A percentile compares a stretch with the other conserved stretches of the same genome.
Evolutionary conservation across 192 early-diverging fungal genomes (phyloP).

Genomic region (Umbelopsis ramanniana): DNA sequence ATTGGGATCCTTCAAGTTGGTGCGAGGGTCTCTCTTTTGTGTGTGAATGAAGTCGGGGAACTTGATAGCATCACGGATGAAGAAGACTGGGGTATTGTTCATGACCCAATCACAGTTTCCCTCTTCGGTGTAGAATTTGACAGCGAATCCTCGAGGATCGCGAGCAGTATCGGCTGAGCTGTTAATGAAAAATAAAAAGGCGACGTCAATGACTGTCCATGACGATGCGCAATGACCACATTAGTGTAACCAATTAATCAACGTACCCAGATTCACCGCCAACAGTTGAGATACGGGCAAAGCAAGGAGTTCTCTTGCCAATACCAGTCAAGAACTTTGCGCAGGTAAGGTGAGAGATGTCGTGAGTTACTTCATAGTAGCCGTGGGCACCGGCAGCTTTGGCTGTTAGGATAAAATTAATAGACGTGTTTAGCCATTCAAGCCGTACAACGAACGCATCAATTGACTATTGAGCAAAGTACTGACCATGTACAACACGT

Average conservation of each 20-base stretch:
- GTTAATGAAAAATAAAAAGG: background rate
- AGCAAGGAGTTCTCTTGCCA: conserved; percentile 71
- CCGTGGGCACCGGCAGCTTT: conserved; percentile 85
- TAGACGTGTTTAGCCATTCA: no score
- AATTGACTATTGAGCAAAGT: background rate
- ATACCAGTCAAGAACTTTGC: conserved; percentile 64
- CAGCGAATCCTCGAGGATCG: conserved; percentile 73
- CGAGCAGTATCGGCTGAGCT: conserved; percentile 65
- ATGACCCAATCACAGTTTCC: conserved; percentile 72
- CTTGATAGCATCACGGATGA: conserved; percentile 59
- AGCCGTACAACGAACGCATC: background rate
- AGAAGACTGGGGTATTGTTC: conserved; percentile 69
- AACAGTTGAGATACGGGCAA: conserved; percentile 71
- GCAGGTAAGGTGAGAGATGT: conserved; percentile 55
- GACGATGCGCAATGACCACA: conserved; percentile 11
- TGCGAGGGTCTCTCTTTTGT: conserved; percentile 82
- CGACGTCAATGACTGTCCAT: background rate
- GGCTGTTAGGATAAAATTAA: conserved; percentile 41
- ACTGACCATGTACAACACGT: conserved; percentile 74
- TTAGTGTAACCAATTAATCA: background rate
- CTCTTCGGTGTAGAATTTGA: conserved; percentile 81
- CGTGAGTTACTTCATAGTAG: conserved; percentile 65
- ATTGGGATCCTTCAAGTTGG: conserved; percentile 70
- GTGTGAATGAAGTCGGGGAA: conserved; percentile 79
- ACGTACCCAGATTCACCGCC: conserved; percentile 54